phyloP scores from a whole-genome alignment of 2,329 filamentous ascomycete species.

The Colletotrichum horii region DNA sequence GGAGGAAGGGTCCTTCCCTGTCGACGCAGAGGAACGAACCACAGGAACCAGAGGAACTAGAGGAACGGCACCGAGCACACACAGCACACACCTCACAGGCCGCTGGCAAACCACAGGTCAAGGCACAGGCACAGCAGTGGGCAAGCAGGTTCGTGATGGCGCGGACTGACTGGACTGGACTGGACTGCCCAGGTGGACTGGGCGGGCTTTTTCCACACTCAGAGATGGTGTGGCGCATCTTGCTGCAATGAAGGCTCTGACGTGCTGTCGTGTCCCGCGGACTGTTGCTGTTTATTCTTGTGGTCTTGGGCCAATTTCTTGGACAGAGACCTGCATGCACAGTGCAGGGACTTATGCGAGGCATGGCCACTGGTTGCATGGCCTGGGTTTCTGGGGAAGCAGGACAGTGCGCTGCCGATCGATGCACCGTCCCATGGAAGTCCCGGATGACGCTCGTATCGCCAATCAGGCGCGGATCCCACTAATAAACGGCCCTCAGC shows the following conservation, averaged over 20 bases:
- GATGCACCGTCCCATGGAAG: not conserved
- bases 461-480: not conserved
- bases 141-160: not conserved
- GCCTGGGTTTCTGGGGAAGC: not conserved
- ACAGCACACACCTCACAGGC: not conserved
- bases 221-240: not conserved
- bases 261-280: not conserved
- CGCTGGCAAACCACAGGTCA: not conserved
- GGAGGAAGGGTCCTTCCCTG: slow-evolving; percentile 17
- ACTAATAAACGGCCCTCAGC: slow-evolving; percentile 4
- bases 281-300: not conserved
- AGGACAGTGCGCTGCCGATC: not conserved
- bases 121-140: not conserved
- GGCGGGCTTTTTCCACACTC: not conserved
- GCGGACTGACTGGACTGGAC: not conserved
- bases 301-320: not conserved
- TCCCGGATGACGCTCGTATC: slow-evolving; percentile 4
- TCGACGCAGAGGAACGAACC: not conserved
- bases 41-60: not conserved
- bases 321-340: slow-evolving; percentile 4
- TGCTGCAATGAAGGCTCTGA: slow-evolving; percentile 2
- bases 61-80: not conserved
- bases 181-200: not conserved
- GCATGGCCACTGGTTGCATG: not conserved
- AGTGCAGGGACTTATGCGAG: slow-evolving; percentile 6